Conservation (phyloP, 1,139 yeast genomes). For the Yarrowia galli region DNA sequence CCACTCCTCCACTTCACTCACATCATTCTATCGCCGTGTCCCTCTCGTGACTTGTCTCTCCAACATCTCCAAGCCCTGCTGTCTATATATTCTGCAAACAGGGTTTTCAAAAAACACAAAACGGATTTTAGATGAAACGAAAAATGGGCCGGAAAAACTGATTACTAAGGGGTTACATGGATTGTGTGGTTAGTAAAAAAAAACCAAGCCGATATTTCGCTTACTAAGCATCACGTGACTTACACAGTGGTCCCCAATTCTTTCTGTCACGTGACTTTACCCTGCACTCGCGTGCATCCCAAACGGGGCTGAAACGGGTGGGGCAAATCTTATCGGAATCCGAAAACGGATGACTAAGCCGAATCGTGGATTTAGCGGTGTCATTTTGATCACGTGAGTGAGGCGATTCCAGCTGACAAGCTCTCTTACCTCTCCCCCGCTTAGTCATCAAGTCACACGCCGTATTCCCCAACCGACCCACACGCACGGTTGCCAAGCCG, state of each 20-base stretch:
- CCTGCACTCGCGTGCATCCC: constrained; percentile 2
- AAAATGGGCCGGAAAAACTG: not conserved
- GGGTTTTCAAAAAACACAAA: not conserved
- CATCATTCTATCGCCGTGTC: not conserved
- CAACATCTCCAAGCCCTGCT: not conserved
- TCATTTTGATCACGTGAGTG: not conserved
- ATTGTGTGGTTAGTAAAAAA: no score
- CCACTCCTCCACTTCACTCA: not conserved
- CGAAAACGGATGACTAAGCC: not conserved
- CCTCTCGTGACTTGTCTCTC: no score
- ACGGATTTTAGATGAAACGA: not conserved
- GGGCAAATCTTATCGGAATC: not conserved
- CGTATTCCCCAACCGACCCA: no score
- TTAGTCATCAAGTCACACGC: no score
- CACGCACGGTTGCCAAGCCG: no score
- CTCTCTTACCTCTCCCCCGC: no score
- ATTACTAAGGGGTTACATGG: no score
- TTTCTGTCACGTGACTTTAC: not conserved
- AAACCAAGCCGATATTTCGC: no score
- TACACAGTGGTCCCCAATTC: no score
- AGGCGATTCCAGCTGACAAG: no score
- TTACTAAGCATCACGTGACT: no score
- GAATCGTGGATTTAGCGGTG: no score
- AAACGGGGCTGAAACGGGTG: not conserved
- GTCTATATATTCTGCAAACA: not conserved